These are phyloP conservation scores for Naganishia vishniacii DNA, from an alignment of 768 basidiomycete genomes.

Conservation along the genomic window DNA sequence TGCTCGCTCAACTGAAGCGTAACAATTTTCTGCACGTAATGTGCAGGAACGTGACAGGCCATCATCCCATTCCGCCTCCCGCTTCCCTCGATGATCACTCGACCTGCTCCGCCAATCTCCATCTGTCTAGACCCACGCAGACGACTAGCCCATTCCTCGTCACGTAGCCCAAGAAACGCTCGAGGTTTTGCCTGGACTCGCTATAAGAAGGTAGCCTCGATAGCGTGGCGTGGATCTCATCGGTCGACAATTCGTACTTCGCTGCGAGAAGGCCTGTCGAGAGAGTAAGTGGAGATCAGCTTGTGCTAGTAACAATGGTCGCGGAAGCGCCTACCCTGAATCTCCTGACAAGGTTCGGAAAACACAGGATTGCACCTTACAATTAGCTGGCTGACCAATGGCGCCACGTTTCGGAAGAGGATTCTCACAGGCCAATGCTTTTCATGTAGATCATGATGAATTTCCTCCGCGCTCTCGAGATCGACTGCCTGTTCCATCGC, in stretches of 20 bases:
- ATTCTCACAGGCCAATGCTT: constrained; percentile 17
- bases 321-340: neutral
- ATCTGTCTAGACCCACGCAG: constrained; percentile 7
- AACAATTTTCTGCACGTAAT: constrained; percentile 1
- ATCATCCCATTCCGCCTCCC: neutral
- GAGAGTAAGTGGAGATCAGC: neutral
- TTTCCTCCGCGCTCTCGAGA: constrained; percentile 7
- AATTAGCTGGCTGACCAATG: neutral
- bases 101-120: neutral
- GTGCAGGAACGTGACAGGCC: too few relatives aligned
- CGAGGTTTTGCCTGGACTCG: constrained; percentile 11
- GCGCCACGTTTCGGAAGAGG: neutral
- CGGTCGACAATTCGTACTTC: constrained; percentile 4
- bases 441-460: constrained; percentile 14
- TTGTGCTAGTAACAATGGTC: neutral
- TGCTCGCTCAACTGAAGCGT: too few relatives aligned
- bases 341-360: neutral
- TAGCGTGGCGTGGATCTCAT: constrained; percentile 11
- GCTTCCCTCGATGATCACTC: neutral
- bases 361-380: neutral
- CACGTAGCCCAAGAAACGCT: constrained; percentile 20
- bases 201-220: constrained; percentile 14
- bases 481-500: neutral
- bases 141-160: constrained; percentile 18
- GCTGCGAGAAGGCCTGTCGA: constrained; percentile 10